Evolutionary conservation across 2,329 filamentous ascomycete genomes (phyloP), one percentile per base, ranked within the genome.

Genomic region (Achaetomium macrosporum): DNA sequence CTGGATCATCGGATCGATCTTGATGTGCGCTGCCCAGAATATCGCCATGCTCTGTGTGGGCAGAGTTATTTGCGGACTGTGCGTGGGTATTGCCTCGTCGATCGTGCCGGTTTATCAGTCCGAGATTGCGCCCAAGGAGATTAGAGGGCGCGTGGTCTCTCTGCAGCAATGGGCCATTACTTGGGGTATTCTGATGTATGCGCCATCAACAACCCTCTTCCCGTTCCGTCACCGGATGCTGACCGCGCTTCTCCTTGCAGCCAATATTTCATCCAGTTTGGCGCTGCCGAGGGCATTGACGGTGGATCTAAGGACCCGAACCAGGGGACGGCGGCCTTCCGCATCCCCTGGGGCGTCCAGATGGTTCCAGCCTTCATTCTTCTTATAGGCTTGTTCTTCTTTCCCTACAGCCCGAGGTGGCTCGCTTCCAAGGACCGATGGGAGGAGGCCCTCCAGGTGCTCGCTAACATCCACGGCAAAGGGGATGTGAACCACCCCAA

Each of bases 21-120:
- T 89, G 52, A 78, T 84, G 62, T 79, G 77, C 45, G 79, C 83
- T 1, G 67, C 85, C 2, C 77, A 85, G 61, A 82, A 83, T 63
- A 79, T 90, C 40, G 76, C 72, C 29, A 88, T 90, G 84, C 76
- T 91, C 16, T 81, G 87, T 55, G 78, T 78, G 2, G 87, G 87
- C 3, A 82, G 88, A 57, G 71, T 85, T 57, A 80, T 90, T 66
- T 84, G 86, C 57, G 87, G 87, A 40, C 63, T 90, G 59, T 83
- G 83, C 52, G 84, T 90, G 51, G 88, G 87, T 55, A 88, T 90
- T 60, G 82, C 82, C 58, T 88, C 84, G 29, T 82, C 85, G 8
- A 74, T 88, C 61, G 85, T 88, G 1, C 84, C 83, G 0, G 79
- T 87, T 17, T 88, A 88, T 65, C 80, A 86, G 57, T 77, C 82